Conservation (phyloP, 352 stramenopile species). For the Peronospora destructor region DNA sequence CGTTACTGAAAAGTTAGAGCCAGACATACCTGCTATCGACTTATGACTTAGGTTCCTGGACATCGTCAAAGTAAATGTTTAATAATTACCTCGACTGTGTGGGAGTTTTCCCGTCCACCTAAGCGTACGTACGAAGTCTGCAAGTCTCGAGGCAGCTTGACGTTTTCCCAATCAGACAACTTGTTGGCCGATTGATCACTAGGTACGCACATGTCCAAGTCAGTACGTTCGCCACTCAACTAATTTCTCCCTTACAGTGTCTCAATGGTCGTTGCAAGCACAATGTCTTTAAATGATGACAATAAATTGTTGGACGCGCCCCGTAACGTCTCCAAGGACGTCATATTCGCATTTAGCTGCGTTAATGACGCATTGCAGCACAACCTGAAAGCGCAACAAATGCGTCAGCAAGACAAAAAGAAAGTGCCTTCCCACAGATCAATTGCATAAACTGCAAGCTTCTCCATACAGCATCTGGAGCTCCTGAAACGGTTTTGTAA, state of each 20-base stretch:
- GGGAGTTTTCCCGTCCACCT: no score
- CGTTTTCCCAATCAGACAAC: slow-evolving; percentile 24
- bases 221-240: background rate
- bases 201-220: background rate
- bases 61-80: background rate
- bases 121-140: slow-evolving; percentile 20
- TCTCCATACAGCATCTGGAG: slow-evolving; percentile 23
- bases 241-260: slow-evolving; percentile 19
- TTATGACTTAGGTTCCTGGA: slow-evolving; percentile 31
- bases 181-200: slow-evolving; percentile 30
- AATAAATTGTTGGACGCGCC: slow-evolving; percentile 21
- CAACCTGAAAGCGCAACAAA: slow-evolving; percentile 7
- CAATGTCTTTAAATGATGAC: slow-evolving; percentile 19
- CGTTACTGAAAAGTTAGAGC: slow-evolving; percentile 21
- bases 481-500: slow-evolving; percentile 14
- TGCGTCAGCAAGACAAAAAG: background rate
- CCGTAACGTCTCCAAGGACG: slow-evolving; percentile 22
- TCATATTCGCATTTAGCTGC: slow-evolving; percentile 19
- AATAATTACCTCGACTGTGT: background rate
- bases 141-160: slow-evolving; percentile 21
- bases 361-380: slow-evolving; percentile 29
- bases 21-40: slow-evolving; percentile 13
- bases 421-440: background rate
- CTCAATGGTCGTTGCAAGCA: slow-evolving; percentile 21
- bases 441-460: background rate